A percentile compares a stretch with the other conserved stretches of the same genome.
Evolutionary conservation across 805 yeast genomes (phyloP).

Genomic region (Metschnikowia cerradonensis): DNA sequence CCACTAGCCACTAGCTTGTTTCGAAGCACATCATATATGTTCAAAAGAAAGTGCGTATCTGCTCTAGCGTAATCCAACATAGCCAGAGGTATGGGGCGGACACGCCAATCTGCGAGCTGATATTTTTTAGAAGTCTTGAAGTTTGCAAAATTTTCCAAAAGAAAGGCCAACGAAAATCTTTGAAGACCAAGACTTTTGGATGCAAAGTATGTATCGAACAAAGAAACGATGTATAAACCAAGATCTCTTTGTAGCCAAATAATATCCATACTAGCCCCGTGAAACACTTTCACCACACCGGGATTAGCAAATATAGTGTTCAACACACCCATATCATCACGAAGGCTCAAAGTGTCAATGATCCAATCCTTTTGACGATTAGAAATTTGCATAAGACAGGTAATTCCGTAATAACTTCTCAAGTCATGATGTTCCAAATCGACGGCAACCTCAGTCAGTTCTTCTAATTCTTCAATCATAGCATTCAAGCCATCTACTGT

Average conservation of each 20-base stretch:
- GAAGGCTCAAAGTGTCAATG: slow-evolving; percentile 74
- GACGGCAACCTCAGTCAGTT: slow-evolving; percentile 69
- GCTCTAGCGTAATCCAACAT: slow-evolving; percentile 88
- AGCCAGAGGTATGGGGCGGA: slow-evolving; percentile 72
- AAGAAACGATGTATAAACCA: slow-evolving; percentile 82
- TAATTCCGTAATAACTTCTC: slow-evolving; percentile 85
- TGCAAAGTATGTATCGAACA: slow-evolving; percentile 93
- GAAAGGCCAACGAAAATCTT: slow-evolving; percentile 76
- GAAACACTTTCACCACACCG: slow-evolving; percentile 76
- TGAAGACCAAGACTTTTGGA: slow-evolving; percentile 76
- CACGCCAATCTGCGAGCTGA: slow-evolving; percentile 95
- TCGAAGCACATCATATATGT: slow-evolving; percentile 72
- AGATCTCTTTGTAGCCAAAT: slow-evolving; percentile 95
- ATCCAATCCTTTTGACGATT: slow-evolving; percentile 79
- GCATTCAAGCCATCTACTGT: slow-evolving; percentile 44
- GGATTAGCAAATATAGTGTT: slow-evolving; percentile 84
- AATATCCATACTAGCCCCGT: slow-evolving; percentile 96
- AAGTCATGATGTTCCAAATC: slow-evolving; percentile 96
- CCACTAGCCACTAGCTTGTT: slow-evolving; percentile 47
- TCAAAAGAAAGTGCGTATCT: slow-evolving; percentile 87
- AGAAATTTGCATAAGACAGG: slow-evolving; percentile 90
- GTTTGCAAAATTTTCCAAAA: slow-evolving; percentile 73
- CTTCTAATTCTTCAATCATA: slow-evolving; percentile 53
- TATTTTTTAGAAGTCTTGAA: slow-evolving; percentile 91
- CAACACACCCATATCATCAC: slow-evolving; percentile 64